phyloP scores from a whole-genome alignment of 1,284 basidiomycete species.

The Singerocomus rubriflavus region DNA sequence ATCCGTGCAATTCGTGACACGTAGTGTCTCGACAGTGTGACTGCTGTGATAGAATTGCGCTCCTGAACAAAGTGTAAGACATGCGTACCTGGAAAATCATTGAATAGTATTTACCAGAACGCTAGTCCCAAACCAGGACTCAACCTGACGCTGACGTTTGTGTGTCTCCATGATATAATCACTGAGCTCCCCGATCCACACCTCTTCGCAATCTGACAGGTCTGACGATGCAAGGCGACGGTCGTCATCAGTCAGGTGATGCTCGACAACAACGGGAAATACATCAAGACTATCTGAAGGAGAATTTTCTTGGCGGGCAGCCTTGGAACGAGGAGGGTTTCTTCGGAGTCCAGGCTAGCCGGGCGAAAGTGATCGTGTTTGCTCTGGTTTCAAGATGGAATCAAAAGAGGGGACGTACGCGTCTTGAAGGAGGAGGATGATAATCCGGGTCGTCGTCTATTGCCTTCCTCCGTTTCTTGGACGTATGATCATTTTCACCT shows the following conservation, averaged over 20 bases:
- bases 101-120: conserved; percentile 47
- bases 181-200: conserved; percentile 67
- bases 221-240: conserved; percentile 60
- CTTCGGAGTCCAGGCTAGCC: conserved; percentile 40
- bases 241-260: conserved; percentile 47
- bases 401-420: conserved; percentile 41
- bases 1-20: conserved; percentile 61
- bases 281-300: conserved; percentile 35
- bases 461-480: conserved; percentile 52
- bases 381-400: background rate
- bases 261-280: conserved; percentile 32
- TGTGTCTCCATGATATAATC: conserved; percentile 69
- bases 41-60: conserved; percentile 60
- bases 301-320: conserved; percentile 36
- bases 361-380: background rate
- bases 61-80: conserved; percentile 43
- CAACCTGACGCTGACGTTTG: conserved; percentile 65
- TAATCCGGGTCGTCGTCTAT: conserved; percentile 52
- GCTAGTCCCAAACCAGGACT: conserved; percentile 65
- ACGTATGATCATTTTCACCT: conserved; percentile 39
- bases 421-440: conserved; percentile 48
- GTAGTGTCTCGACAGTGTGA: conserved; percentile 62
- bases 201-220: conserved; percentile 71
- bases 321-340: conserved; percentile 41
- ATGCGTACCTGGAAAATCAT: background rate